Evolutionary conservation across 1,139 yeast species (phyloP), one percentile per base, ranked within the genome.

Genomic region (Hanseniaspora gamundiae): DNA sequence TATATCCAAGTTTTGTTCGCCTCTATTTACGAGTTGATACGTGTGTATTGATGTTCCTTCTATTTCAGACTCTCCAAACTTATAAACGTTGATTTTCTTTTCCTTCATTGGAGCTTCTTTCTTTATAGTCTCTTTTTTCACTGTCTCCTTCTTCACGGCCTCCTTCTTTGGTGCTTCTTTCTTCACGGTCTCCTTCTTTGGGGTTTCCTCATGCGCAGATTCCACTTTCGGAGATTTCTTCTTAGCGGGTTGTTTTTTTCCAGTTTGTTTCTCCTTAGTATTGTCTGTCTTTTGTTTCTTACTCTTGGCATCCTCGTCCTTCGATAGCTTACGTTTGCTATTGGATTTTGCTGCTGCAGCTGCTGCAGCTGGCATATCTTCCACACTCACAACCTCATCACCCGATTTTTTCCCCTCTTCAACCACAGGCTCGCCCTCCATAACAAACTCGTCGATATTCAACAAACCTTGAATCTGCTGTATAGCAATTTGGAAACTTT

Each of bases 371-470:
- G 38, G 31, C 16, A 35, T 27, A 9, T 41, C 41, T n/a, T 52
- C 58, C 3, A 48, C 47, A 35, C 50, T 49, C 17, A 52, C 55
- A n/a, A n/a, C n/a, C n/a, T n/a, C n/a, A n/a, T n/a, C n/a, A n/a
- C n/a, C n/a, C n/a, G n/a, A n/a, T 20, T 56, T 56, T 33, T 52
- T 56, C 9, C 53, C 54, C 13, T 48, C 52, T 7, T 54, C 55
- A 41, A 52, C 53, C 3, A 57, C 58, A 24, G 51, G 45, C 1
- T 61, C 57, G 2, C 64, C 64, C 43, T 55, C 57, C 45, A 58
- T 61, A 6, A 59, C 55, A 43, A 59, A 59, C 41, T 59, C 63
- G 59, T 58, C 55, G 2, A 58, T 56, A 44, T 59, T 61, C 17
- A 33, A 33, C 10, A 58, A 52, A 9, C 53, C 57, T 14, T 50